Percentiles rank a stretch among this genome's conserved stretches.
Conservation (phyloP, 1,284 basidiomycete genomes). For the Anthracocystis panici-leucophaei region DNA sequence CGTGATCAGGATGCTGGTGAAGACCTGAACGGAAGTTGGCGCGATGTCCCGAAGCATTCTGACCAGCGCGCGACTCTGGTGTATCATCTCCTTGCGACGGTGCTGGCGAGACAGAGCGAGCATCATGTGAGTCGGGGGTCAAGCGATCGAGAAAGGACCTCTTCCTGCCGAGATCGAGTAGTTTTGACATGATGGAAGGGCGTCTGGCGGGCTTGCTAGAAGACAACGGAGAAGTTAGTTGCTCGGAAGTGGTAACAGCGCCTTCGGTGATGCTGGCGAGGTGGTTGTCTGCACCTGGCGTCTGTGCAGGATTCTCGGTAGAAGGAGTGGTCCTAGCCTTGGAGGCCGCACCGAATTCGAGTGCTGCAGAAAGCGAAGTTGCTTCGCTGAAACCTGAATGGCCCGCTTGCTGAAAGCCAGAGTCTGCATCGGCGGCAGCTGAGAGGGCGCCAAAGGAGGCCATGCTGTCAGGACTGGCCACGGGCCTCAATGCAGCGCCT, state of each 20-base stretch:
- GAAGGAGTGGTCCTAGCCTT: conserved; percentile 8
- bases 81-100: conserved; percentile 16
- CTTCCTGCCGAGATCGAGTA: conserved; percentile 47
- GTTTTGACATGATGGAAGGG: conserved; percentile 49
- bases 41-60: conserved; percentile 10
- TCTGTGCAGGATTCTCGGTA: conserved; percentile 5
- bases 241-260: conserved; percentile 17
- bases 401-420: conserved; percentile 15
- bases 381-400: conserved; percentile 22
- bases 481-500: conserved; percentile 19
- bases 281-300: conserved; percentile 17
- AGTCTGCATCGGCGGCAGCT: conserved; percentile 16
- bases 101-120: conserved; percentile 14
- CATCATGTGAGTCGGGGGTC: conserved; percentile 17
- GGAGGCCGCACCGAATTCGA: background rate
- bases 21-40: conserved; percentile 31
- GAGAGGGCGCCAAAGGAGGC: conserved; percentile 28
- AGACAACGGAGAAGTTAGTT: conserved; percentile 19
- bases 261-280: conserved; percentile 39
- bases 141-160: conserved; percentile 42
- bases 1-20: conserved; percentile 13
- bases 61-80: background rate
- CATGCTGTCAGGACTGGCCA: conserved; percentile 32
- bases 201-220: conserved; percentile 22
- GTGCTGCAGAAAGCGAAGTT: background rate